A percentile compares a stretch with the other conserved stretches of the same genome.
phyloP scores from a whole-genome alignment of 176 grass and related monocot genomes.

The Secale cereale region DNA sequence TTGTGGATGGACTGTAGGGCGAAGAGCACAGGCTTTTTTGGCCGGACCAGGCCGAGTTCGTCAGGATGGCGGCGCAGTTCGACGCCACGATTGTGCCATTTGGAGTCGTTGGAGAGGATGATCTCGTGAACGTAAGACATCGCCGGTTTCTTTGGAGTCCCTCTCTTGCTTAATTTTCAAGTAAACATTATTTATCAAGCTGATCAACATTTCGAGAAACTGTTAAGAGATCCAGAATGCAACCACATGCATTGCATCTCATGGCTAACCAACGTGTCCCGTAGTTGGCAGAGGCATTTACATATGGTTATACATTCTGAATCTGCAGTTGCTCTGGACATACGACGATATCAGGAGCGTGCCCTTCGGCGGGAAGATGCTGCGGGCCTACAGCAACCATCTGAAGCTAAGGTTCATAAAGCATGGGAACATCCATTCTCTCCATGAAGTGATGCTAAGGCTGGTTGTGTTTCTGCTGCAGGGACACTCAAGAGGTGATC shows the following conservation, averaged over 20 bases:
- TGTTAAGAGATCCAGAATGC: too few relatives aligned
- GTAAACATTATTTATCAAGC: too few relatives aligned
- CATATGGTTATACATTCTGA: neutral
- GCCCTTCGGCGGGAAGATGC: conserved; percentile 55
- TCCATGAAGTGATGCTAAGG: neutral
- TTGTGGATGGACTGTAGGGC: conserved; percentile 22
- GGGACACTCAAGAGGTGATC: conserved; percentile 50
- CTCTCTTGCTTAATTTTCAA: too few relatives aligned
- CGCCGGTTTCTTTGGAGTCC: neutral
- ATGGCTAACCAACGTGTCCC: too few relatives aligned
- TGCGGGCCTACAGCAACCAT: conserved; percentile 46
- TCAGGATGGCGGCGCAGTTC: conserved; percentile 62
- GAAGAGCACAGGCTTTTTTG: conserved; percentile 63
- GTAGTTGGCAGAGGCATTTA: too few relatives aligned
- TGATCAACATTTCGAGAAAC: too few relatives aligned
- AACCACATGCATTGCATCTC: too few relatives aligned
- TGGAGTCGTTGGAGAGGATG: conserved; percentile 70
- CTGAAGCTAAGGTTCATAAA: conserved; percentile 46
- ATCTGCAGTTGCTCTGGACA: conserved; percentile 26
- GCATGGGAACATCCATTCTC: neutral
- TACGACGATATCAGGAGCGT: conserved; percentile 48
- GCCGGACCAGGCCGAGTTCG: conserved; percentile 54
- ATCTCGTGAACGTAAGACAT: conserved; percentile 45
- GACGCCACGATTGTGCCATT: conserved; percentile 64
- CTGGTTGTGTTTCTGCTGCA: neutral